Evolutionary conservation across 306 rosid species (phyloP).

Genomic region (Vicia faba): DNA sequence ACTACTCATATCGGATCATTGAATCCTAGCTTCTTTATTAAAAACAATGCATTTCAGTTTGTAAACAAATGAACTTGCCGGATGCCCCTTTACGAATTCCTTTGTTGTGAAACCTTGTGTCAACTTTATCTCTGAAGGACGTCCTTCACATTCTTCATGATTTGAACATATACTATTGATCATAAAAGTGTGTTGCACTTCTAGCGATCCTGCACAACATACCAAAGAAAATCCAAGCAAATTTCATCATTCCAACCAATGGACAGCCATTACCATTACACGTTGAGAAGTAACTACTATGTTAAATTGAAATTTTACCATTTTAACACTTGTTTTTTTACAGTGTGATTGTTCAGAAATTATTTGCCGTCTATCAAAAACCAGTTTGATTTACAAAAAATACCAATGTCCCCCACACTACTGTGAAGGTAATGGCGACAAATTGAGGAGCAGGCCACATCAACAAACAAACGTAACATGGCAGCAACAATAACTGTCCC

Average conservation of each 20-base stretch:
- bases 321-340: slow-evolving; percentile 16
- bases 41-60: slow-evolving; percentile 32
- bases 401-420: slow-evolving; percentile 6
- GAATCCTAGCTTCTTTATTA: slow-evolving; percentile 32
- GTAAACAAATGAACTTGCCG: slow-evolving; percentile 66
- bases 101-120: slow-evolving; percentile 84
- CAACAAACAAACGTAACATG: slow-evolving; percentile 32
- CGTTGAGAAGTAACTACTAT: neutral
- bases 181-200: slow-evolving; percentile 48
- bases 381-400: slow-evolving; percentile 5
- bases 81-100: slow-evolving; percentile 80
- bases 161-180: slow-evolving; percentile 60
- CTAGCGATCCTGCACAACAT: slow-evolving; percentile 67
- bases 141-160: slow-evolving; percentile 86
- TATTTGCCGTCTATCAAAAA: slow-evolving; percentile 28
- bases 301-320: slow-evolving; percentile 8
- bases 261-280: neutral
- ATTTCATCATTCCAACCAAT: neutral
- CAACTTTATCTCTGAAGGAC: slow-evolving; percentile 64
- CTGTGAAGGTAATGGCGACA: slow-evolving; percentile 40
- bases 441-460: slow-evolving; percentile 28
- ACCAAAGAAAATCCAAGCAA: slow-evolving; percentile 4
- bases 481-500: slow-evolving; percentile 28
- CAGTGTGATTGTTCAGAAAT: slow-evolving; percentile 6
- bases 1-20: slow-evolving; percentile 22